phyloP scores from a whole-genome alignment of 768 basidiomycete species.

The Boletus rubropictus region DNA sequence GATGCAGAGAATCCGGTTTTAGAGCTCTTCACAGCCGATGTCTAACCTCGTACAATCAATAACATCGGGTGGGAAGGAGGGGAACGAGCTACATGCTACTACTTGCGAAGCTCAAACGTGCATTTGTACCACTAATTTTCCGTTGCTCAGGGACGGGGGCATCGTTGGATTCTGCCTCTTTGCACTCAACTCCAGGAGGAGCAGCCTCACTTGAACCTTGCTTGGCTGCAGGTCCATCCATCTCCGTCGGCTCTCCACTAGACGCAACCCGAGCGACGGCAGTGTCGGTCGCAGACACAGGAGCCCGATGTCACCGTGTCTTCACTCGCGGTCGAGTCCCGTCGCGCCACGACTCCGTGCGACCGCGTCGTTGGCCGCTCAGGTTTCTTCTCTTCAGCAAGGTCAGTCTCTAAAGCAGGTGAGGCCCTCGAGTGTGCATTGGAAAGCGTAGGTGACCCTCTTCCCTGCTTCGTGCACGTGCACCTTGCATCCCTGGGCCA shows the following conservation, averaged over 20 bases:
- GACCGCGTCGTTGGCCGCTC: conserved; percentile 48
- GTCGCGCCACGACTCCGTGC: conserved; percentile 35
- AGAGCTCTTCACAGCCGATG: no score
- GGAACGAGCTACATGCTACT: background rate
- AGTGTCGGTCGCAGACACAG: conserved; percentile 24
- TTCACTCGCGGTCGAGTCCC: conserved; percentile 51
- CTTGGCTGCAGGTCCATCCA: conserved; percentile 7
- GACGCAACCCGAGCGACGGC: conserved; percentile 5
- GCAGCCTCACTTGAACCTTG: conserved; percentile 2
- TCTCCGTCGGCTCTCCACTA: conserved; percentile 14
- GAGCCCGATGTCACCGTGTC: conserved; percentile 36
- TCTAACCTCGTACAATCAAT: no score
- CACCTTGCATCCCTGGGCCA: conserved; percentile 10
- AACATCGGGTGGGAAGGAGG: no score
- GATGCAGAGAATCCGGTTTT: no score
- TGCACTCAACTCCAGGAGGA: conserved; percentile 3
- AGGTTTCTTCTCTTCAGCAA: conserved; percentile 19
- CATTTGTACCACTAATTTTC: no score
- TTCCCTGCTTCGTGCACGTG: conserved; percentile 30
- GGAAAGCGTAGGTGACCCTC: conserved; percentile 39
- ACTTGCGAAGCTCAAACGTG: no score
- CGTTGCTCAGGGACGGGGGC: background rate
- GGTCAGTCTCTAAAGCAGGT: conserved; percentile 15
- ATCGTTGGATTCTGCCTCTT: background rate
- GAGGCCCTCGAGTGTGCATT: conserved; percentile 24